Base-by-base conservation (phyloP, 352 stramenopile species). In the Globisporangium nagaii region DNA sequence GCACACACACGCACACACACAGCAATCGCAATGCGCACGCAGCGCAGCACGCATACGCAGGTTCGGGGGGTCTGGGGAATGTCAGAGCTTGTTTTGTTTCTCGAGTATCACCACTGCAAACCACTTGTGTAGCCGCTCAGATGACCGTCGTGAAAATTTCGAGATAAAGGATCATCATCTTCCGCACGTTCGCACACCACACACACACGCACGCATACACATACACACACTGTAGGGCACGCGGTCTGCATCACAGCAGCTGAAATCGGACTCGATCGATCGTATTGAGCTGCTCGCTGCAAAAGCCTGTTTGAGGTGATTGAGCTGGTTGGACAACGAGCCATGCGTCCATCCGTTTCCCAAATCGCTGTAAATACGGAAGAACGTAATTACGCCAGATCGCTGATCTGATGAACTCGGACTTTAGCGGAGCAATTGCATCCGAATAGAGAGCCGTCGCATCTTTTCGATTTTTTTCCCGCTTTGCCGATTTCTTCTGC, bases 91-190 rank as follows among this genome's bases (percentile, higher is more conserved):
- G 60, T 86, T 84, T 82, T 78, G 70, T 77, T 86, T 88, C 80
- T 90, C 80, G 79, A 90, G 71, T 93, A 61, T 91, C 82, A 88
- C 70, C 83, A 93, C 62, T 57, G 79, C 70, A 40, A 66, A 54
- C 61, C 41, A 61, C 53, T n/a, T 63, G 32, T 44, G 49, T 70
- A 53, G 48, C 40, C 47, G 64, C 80, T 93, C 80, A 93, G 83
- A 90, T 86, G 83, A 93, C 83, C 83, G 83, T 93, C 83, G 80
- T 93, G 83, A 93, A 84, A 89, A 82, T 70, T 67, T 90, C 75
- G 80, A 91, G 81, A 88, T 84, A 82, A 80, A 69, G 69, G 70
- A 76, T 93, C 83, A 93, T 90, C 74, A 86, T 87, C 68, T 79
- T 93, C 73, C 79, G 62, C 65, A 76, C 56, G 54, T 31, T 9